Evolutionary conservation across 345 rosid species (phyloP).

Genomic region (Brassica napus): DNA sequence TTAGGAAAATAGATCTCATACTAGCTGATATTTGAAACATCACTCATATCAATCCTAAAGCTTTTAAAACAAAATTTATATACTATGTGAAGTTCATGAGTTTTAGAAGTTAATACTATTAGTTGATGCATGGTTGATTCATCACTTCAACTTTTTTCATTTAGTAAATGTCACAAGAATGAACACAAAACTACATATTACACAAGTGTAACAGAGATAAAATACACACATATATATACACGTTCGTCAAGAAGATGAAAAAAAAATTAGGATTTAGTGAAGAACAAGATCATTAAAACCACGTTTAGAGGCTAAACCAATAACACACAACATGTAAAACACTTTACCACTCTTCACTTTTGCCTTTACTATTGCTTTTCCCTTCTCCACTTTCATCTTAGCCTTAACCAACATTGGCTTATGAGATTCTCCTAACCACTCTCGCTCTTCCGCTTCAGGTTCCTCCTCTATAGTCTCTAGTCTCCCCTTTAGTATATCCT

Average conservation of each 20-base stretch:
- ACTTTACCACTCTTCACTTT: constrained; percentile 42
- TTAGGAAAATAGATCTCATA: constrained; percentile 17
- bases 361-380: constrained; percentile 38
- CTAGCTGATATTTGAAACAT: background rate
- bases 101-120: constrained; percentile 16
- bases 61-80: constrained; percentile 5
- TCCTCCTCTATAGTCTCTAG: constrained; percentile 44
- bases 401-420: constrained; percentile 35
- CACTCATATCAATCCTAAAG: background rate
- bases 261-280: constrained; percentile 23
- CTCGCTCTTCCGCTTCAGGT: constrained; percentile 39
- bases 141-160: constrained; percentile 24
- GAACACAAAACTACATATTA: constrained; percentile 21
- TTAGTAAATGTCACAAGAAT: constrained; percentile 23
- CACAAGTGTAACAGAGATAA: constrained; percentile 22
- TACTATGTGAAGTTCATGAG: constrained; percentile 8
- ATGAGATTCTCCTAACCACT: constrained; percentile 21
- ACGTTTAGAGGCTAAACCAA: constrained; percentile 39
- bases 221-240: constrained; percentile 29
- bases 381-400: constrained; percentile 37
- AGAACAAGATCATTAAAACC: constrained; percentile 38
- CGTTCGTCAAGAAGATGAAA: constrained; percentile 9
- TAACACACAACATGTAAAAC: constrained; percentile 42
- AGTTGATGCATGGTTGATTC: constrained; percentile 34
- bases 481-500: constrained; percentile 39